phyloP scores from a whole-genome alignment of 2,329 filamentous ascomycete genomes.

The Colletotrichum sp. region DNA sequence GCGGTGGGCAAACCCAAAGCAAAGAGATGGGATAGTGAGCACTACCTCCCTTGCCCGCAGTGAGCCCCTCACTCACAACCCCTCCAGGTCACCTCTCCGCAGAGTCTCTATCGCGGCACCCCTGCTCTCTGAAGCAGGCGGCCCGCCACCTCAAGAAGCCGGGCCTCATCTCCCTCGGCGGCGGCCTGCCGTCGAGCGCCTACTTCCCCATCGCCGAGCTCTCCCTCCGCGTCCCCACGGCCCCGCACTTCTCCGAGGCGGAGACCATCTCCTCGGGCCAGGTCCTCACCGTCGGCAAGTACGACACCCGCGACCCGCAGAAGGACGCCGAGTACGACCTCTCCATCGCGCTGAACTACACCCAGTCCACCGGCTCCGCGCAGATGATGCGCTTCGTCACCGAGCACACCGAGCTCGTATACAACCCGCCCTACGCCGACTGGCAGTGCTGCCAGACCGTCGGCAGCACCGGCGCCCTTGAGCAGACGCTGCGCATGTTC shows the following conservation, averaged over 20 bases:
- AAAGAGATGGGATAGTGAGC: conserved; percentile 84
- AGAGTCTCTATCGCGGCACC: conserved; percentile 66
- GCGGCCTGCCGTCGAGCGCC: conserved; percentile 85
- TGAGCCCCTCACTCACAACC: background rate
- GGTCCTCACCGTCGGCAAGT: conserved; percentile 75
- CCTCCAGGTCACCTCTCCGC: conserved; percentile 59
- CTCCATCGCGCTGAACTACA: conserved; percentile 90
- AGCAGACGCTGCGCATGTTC: conserved; percentile 85
- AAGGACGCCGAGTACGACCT: conserved; percentile 67
- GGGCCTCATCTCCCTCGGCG: conserved; percentile 89
- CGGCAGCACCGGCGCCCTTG: conserved; percentile 85
- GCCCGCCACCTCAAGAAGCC: conserved; percentile 81
- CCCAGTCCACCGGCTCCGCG: conserved; percentile 82
- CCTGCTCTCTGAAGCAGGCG: conserved; percentile 81
- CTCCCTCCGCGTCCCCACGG: conserved; percentile 72
- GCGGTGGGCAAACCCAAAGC: conserved; percentile 71
- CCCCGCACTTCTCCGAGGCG: conserved; percentile 73
- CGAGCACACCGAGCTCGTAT: conserved; percentile 93
- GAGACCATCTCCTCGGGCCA: conserved; percentile 67
- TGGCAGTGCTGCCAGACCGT: conserved; percentile 86
- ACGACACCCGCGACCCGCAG: conserved; percentile 69
- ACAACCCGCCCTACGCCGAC: conserved; percentile 85
- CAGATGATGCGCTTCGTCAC: conserved; percentile 91
- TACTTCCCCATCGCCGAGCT: conserved; percentile 92
- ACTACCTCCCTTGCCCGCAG: background rate